Conservation (phyloP, 257 asterid species). For the Solanum sejunctum region DNA sequence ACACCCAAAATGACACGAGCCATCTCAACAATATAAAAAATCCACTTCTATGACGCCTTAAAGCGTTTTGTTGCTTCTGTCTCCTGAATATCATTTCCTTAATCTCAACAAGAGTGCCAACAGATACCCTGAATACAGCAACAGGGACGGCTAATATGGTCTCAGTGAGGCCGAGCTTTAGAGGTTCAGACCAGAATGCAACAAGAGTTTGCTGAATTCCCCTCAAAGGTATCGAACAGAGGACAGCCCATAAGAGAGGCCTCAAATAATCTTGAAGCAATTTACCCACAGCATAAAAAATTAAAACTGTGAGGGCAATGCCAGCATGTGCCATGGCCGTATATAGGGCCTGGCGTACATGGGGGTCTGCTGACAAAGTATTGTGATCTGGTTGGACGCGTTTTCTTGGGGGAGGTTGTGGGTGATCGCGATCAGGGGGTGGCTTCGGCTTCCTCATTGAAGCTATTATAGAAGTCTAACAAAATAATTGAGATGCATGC, state of each 20-base stretch:
- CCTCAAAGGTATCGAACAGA: conserved; percentile 83
- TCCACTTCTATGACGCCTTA: conserved; percentile 49
- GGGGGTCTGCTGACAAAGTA: conserved; percentile 32
- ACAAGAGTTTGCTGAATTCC: conserved; percentile 80
- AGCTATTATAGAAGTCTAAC: conserved; percentile 41
- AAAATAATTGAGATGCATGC: background rate
- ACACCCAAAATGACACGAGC: conserved; percentile 84
- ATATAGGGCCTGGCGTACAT: conserved; percentile 88
- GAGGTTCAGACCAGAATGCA: conserved; percentile 79
- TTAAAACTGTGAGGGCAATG: conserved; percentile 49
- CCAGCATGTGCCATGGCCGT: conserved; percentile 97
- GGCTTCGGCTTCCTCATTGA: conserved; percentile 55
- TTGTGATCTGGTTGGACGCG: background rate
- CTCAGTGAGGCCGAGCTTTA: conserved; percentile 81
- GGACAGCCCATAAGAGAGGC: conserved; percentile 94
- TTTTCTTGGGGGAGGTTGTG: background rate
- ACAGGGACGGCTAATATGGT: conserved; percentile 72
- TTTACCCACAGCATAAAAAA: conserved; percentile 54
- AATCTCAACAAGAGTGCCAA: conserved; percentile 66
- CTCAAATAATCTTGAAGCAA: conserved; percentile 72
- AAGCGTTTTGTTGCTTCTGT: conserved; percentile 13
- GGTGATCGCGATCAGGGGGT: background rate
- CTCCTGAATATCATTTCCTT: conserved; percentile 35
- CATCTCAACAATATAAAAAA: conserved; percentile 57
- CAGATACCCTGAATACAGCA: conserved; percentile 57